Evolutionary conservation across 495 filamentous ascomycete species (phyloP).

Genomic region (Cairneyella variabilis): DNA sequence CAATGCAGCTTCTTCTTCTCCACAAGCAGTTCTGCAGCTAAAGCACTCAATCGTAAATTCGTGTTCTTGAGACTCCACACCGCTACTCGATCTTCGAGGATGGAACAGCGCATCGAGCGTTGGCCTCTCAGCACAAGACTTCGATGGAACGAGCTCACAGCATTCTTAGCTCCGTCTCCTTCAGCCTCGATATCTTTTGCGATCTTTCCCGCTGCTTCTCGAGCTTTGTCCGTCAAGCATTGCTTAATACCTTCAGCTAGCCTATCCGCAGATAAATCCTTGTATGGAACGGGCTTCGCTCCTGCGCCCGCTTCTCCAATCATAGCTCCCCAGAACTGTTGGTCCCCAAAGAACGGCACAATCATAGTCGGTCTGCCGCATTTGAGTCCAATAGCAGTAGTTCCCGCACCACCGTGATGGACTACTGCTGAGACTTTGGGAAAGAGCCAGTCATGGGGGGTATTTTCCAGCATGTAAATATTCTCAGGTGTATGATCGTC

Average conservation of each 20-base stretch:
- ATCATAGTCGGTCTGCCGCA: constrained; percentile 63
- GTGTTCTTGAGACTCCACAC: constrained; percentile 64
- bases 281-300: constrained; percentile 68
- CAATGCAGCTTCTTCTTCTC: constrained; percentile 54
- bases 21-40: constrained; percentile 64
- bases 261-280: constrained; percentile 57
- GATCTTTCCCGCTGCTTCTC: constrained; percentile 52
- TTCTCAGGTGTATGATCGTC: constrained; percentile 54
- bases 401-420: constrained; percentile 65
- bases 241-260: constrained; percentile 67
- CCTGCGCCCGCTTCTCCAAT: constrained; percentile 63
- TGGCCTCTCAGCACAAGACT: constrained; percentile 52
- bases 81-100: constrained; percentile 61
- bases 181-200: constrained; percentile 60
- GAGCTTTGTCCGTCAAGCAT: constrained; percentile 56
- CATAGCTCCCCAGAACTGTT: constrained; percentile 82
- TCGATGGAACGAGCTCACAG: constrained; percentile 66
- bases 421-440: constrained; percentile 55
- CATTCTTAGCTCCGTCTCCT: constrained; percentile 70
- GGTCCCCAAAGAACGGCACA: constrained; percentile 69
- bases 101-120: constrained; percentile 62
- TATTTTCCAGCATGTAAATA: constrained; percentile 61
- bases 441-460: constrained; percentile 68
- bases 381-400: constrained; percentile 61
- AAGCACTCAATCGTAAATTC: constrained; percentile 52